Base-by-base conservation (phyloP, 169 alveolate genomes). In the Miamiensis avidus region DNA sequence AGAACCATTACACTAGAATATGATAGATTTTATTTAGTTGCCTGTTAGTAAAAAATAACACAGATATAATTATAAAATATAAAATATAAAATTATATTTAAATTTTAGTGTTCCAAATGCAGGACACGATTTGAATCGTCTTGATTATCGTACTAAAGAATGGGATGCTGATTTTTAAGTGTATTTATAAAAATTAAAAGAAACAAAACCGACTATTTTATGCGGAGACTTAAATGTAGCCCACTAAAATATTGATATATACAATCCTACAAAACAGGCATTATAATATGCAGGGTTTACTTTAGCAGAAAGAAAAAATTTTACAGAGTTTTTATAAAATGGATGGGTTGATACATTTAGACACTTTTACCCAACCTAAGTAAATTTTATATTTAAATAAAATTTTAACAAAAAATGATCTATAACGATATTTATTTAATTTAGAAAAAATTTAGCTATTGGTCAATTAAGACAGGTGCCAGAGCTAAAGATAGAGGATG, bases 151-250 rank as follows among this genome's bases (percentile, higher is more conserved):
- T 85, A 91, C 89, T 0, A 83, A 83, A 1, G 93, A 90, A 75
- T 95, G 96, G 96, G 98, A 95, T 86, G 79, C 28, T 34, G 96
- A 94, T 32, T 94, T 95, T 81, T 81, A 81, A 77, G 73, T 82
- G 6, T 93, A 85, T 81, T 65, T 95, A 1, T 88, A 89, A 31
- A 32, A 74, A 1, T 84, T 93, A 4, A 86, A 87, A 77, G 33
- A 79, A 32, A 89, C 81, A 72, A 95, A 93, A 84, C 93, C 92
- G 25, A 90, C 93, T 0, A 88, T 95, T 26, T 77, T 88, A 11
- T 86, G 93, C 77, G 98, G 98, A n/a, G 98, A 95, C 83, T 82
- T 95, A 29, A 95, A 95, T 82, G 96, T 95, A 4, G 95, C 96
- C n/a, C 94, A 92, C 76, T 72, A 87, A 29, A 93, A 91, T n/a